phyloP scores from a whole-genome alignment of 2,329 filamentous ascomycete species.

The Bipolaris zeicola region DNA sequence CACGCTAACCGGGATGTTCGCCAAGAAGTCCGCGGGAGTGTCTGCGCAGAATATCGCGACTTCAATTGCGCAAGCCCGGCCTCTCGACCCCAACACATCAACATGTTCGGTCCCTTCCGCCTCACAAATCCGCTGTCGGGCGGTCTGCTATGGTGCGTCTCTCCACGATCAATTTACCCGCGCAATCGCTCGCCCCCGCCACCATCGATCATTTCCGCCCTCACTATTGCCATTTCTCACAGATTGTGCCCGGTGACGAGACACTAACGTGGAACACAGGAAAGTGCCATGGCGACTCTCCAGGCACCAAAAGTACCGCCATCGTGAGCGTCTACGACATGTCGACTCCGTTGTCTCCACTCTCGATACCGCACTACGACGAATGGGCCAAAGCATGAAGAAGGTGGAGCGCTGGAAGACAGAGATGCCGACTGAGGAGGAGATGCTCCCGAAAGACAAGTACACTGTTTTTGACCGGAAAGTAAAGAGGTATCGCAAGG shows the following conservation, averaged over 20 bases:
- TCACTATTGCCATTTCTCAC: slow-evolving; percentile 1
- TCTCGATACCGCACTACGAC: slow-evolving; percentile 76
- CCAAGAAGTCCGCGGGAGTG: slow-evolving; percentile 42
- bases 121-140: slow-evolving; percentile 49
- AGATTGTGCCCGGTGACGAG: slow-evolving; percentile 10
- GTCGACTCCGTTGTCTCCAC: slow-evolving; percentile 89
- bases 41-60: slow-evolving; percentile 30
- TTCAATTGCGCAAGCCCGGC: slow-evolving; percentile 12
- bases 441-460: slow-evolving; percentile 97
- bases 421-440: slow-evolving; percentile 93
- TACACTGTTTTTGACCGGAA: slow-evolving; percentile 98
- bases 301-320: slow-evolving; percentile 59
- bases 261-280: slow-evolving; percentile 56
- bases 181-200: neutral
- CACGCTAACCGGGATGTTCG: slow-evolving; percentile 33
- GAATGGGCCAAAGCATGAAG: slow-evolving; percentile 71
- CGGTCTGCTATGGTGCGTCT: slow-evolving; percentile 46
- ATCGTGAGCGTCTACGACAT: slow-evolving; percentile 55
- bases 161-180: neutral
- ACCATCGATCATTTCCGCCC: neutral
- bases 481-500: slow-evolving; percentile 93
- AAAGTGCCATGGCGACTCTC: slow-evolving; percentile 98
- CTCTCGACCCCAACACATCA: slow-evolving; percentile 25
- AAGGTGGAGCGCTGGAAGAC: slow-evolving; percentile 88
- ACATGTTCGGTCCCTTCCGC: slow-evolving; percentile 50